phyloP scores from a whole-genome alignment of 257 asterid species.

The Solanum arcanum region DNA sequence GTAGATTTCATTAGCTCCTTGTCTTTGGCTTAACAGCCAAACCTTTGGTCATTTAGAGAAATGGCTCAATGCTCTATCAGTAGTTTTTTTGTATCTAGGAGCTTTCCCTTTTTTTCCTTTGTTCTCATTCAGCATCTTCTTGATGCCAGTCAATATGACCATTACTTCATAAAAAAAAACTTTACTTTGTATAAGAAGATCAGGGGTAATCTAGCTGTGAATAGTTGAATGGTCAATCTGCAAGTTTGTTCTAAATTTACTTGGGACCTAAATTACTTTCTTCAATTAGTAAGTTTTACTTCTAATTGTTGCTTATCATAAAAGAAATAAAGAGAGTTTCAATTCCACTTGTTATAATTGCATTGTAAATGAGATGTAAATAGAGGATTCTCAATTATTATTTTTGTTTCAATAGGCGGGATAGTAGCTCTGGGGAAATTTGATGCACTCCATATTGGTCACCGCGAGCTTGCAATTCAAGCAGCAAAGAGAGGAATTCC shows the following conservation, averaged over 20 bases:
- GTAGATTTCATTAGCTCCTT: not conserved
- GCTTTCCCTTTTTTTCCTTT: not conserved
- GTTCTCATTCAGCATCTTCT: not conserved
- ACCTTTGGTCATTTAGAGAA: not conserved
- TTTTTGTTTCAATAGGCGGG: constrained; percentile 45
- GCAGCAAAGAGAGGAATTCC: constrained; percentile 82
- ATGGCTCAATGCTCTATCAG: not conserved
- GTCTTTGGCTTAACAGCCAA: not conserved
- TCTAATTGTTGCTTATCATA: not conserved
- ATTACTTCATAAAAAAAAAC: not conserved
- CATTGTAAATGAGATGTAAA: not conserved
- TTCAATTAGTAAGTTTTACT: not conserved
- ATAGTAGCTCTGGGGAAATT: constrained; percentile 94
- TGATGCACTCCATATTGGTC: constrained; percentile 98
- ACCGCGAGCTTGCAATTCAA: constrained; percentile 93
- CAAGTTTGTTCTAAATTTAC: not conserved
- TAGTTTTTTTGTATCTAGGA: not conserved
- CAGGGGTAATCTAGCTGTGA: not conserved
- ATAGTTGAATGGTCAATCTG: not conserved
- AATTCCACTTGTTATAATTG: not conserved
- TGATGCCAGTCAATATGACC: not conserved
- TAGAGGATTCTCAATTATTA: not conserved
- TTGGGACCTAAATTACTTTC: not conserved
- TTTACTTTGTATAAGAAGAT: not conserved
- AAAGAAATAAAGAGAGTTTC: not conserved